Evolutionary conservation across 2,329 filamentous ascomycete species (phyloP).

Genomic region (Ilyonectria mors-panacis): DNA sequence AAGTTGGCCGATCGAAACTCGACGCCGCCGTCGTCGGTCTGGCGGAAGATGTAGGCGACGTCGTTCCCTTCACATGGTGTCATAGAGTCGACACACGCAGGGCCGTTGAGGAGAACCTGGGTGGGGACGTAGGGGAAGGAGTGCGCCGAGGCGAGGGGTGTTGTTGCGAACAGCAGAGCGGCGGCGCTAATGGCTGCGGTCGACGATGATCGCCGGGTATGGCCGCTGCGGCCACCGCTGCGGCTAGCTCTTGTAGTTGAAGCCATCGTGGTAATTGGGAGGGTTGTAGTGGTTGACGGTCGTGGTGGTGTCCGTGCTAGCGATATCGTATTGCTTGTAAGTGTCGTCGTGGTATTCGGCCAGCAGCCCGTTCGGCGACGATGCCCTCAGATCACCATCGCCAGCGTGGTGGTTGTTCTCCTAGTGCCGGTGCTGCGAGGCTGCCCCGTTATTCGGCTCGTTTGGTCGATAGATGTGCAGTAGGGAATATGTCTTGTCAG

Average conservation of each 20-base stretch:
- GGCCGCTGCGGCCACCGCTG: constrained; percentile 23
- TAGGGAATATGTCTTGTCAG: constrained; percentile 5
- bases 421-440: background rate
- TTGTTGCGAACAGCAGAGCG: constrained; percentile 31
- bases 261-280: constrained; percentile 12
- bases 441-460: background rate
- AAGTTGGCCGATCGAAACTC: constrained; percentile 77
- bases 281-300: background rate
- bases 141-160: constrained; percentile 54
- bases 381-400: constrained; percentile 31
- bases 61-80: constrained; percentile 55
- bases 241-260: constrained; percentile 10
- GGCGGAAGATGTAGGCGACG: constrained; percentile 79
- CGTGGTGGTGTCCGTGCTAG: background rate
- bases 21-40: constrained; percentile 60
- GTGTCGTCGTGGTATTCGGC: constrained; percentile 23
- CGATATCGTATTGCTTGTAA: constrained; percentile 6
- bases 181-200: constrained; percentile 17
- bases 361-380: constrained; percentile 30
- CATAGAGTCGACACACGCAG: constrained; percentile 59
- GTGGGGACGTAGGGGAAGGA: constrained; percentile 84
- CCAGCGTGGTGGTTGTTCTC: constrained; percentile 14
- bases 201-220: constrained; percentile 21
- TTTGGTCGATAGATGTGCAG: background rate
- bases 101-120: constrained; percentile 72